Conservation (phyloP, 495 filamentous ascomycete genomes). For the Massariosphaeria phaeospora region DNA sequence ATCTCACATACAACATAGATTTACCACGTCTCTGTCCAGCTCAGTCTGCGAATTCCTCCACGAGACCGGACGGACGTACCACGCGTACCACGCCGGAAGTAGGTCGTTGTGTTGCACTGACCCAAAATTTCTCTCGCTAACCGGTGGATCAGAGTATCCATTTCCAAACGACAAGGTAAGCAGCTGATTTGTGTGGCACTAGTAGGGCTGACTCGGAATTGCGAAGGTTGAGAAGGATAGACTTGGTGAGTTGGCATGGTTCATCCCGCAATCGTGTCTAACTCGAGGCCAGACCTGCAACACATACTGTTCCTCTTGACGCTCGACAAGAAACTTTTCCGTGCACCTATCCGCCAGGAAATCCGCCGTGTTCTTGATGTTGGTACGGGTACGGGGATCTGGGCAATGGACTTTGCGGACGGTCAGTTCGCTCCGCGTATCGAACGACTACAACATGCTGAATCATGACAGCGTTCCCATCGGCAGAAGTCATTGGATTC, state of each 20-base stretch:
- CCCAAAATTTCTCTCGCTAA: slow-evolving; percentile 19
- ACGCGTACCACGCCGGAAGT: slow-evolving; percentile 55
- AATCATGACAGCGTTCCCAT: too few relatives aligned
- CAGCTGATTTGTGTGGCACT: not conserved
- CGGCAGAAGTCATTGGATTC: slow-evolving; percentile 29
- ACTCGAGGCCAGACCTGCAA: slow-evolving; percentile 43
- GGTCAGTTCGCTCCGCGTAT: too few relatives aligned
- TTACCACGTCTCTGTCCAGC: slow-evolving; percentile 23
- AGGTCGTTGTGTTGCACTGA: slow-evolving; percentile 28
- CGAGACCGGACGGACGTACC: slow-evolving; percentile 55
- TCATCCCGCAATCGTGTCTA: not conserved
- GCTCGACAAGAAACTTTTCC: slow-evolving; percentile 43
- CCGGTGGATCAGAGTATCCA: slow-evolving; percentile 43
- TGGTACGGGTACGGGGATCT: slow-evolving; percentile 34
- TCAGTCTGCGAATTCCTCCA: slow-evolving; percentile 23
- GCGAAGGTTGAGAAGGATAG: slow-evolving; percentile 44
- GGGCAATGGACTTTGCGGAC: slow-evolving; percentile 31
- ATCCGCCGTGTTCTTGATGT: slow-evolving; percentile 45
- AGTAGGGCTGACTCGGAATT: not conserved
- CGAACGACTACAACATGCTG: too few relatives aligned
- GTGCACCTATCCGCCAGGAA: slow-evolving; percentile 42
- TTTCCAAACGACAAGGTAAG: slow-evolving; percentile 53
- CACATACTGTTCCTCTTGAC: slow-evolving; percentile 45
- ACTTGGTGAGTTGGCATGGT: slow-evolving; percentile 36
- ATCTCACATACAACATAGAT: too few relatives aligned